These are phyloP conservation scores for Erodium texanum DNA, from an alignment of 441 rosid species.

Conservation along the genomic window DNA sequence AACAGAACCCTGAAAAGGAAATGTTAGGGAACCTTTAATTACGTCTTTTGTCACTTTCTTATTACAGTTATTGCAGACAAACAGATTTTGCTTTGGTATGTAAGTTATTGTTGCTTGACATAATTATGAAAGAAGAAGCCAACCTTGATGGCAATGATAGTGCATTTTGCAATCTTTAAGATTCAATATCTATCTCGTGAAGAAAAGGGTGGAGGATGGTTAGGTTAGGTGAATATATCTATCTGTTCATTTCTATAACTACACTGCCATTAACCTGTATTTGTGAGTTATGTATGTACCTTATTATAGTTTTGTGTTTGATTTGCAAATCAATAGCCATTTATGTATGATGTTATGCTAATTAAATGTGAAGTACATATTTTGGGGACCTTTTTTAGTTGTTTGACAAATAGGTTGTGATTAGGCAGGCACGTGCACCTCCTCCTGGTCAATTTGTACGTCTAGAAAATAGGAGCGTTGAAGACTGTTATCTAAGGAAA, in stretches of 20 bases:
- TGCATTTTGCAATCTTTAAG: background rate
- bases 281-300: background rate
- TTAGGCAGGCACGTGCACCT: conserved; percentile 49
- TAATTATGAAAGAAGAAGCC: background rate
- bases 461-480: conserved; percentile 35
- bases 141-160: background rate
- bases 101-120: background rate
- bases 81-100: background rate
- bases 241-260: background rate
- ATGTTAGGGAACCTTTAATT: background rate
- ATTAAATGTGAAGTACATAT: background rate
- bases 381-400: background rate
- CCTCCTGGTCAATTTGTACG: conserved; percentile 38
- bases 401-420: background rate
- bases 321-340: background rate
- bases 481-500: conserved; percentile 45
- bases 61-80: background rate
- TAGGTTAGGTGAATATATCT: background rate
- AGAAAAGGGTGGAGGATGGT: background rate
- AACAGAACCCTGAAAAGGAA: background rate
- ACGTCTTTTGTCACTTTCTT: background rate
- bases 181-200: background rate
- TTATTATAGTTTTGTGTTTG: background rate
- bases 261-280: background rate
- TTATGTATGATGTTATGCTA: background rate